Base-by-base conservation (phyloP, 805 yeast species). In the Myxozyma monticola region DNA sequence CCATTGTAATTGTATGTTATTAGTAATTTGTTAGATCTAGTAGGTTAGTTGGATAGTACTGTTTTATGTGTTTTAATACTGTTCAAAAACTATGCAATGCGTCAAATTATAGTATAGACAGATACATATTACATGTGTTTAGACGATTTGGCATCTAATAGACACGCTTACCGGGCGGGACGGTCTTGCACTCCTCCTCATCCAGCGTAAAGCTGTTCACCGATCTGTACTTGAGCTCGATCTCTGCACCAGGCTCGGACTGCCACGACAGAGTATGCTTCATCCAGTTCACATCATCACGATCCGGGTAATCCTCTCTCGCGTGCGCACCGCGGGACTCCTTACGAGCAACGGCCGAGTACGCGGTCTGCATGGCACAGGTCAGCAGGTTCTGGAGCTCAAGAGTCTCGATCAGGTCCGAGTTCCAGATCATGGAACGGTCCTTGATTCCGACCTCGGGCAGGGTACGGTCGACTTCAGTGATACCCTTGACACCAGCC, bases 261-360 rank as follows among this genome's bases (percentile, higher is more conserved):
- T 93, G 98, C 89, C 93, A 91, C 45, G 97, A 88, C 68, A 91
- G 76, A 42, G 97, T 78, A 75, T 91, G 99, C 77, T 91, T 93
- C 91, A 88, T 88, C 99, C 99, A 91, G 79, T 89, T 77, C 49
- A 68, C 89, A 70, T 91, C 99, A 68, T 91, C 96, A 81, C 99
- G 88, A 57, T 81, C 83, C 66, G 96, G 97, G 76, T 73, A 90
- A 72, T 91, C 99, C 73, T 91, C 99, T 78, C 98, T 85, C 52
- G 99, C 97, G 68, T 91, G 99, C 42, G 99, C 98, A 76, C 99
- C 99, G 78, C 99, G 88, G 33, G 97, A 89, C 76, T 91, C 99
- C 66, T 78, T 84, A 79, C 99, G 88, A 49, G 88, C 95, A 57
- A 93, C 89, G 45, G 99, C 99, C 57, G 95, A 80, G 60, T 75